Evolutionary conservation across 2,329 filamentous ascomycete species (phyloP), one percentile per base, ranked within the genome.

Genomic region (Cytospora paraplurivora): DNA sequence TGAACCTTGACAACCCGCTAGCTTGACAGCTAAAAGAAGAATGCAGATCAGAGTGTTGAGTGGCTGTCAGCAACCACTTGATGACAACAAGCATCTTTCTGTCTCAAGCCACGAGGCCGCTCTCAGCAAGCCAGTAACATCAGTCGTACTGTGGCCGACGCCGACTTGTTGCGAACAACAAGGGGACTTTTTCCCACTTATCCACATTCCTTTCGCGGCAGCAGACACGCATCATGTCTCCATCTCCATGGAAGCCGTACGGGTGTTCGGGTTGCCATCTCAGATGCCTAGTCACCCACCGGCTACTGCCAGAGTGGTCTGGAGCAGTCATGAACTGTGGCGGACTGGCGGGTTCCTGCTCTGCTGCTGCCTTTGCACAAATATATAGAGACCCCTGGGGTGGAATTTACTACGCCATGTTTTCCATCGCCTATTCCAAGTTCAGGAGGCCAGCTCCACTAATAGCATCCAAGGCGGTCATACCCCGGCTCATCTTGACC

Each of bases 391-490:
- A 47, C 44, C n/a, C 35, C 44, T 19, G 44, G 44, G n/a, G 1
- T n/a, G 19, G 44, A 19, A 10, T 4, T 10, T 47, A 47, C 17
- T n/a, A n/a, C n/a, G n/a, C n/a, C 44, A 19, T 47, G 44, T 47
- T 47, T 47, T n/a, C 44, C 44, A 19, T 47, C n/a, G 44, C n/a
- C 56, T 47, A 59, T 53, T 53, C 35, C 57, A 47, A 47, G 44
- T 47, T 47, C 44, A 47, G 44, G 44, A 47, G 44, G 35, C 15
- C 38, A n/a, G 50, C 58, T 52, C 53, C 57, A 59, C 59, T 32
- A 61, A 61, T 61, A 55, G 59, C 35, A 53, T 52, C 51, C 51
- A 61, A 61, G 59, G 59, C 59, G 59, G 59, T 49, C 19, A 34
- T 47, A 34, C 58, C 59, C 59, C 59, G 55, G 59, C 41, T 12